Base-by-base conservation (phyloP, 257 asterid genomes). In the Solanum etuberosum region DNA sequence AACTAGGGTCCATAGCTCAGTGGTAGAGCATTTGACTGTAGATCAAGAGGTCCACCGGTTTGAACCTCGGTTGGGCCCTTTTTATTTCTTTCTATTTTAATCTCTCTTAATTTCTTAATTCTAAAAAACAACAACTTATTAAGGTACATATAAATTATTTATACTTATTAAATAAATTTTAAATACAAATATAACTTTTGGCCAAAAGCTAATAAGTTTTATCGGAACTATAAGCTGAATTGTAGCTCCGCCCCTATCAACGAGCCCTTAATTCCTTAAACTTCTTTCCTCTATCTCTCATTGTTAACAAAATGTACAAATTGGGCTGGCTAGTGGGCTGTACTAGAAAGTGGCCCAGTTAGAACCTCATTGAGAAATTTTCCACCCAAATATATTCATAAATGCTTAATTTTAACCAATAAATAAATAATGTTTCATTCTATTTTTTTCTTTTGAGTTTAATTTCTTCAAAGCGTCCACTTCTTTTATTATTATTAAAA, bases 21-120 rank as follows among this genome's bases (percentile, higher is more conserved):
- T 95, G 98, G 95, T 94, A 93, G 98, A 93, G 98, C 96, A 94
- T 91, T 94, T 92, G 89, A 88, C 91, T 89, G 93, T 91, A 91
- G 91, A 91, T 91, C 92, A 87, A 89, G 89, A 91, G 92, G 93
- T 91, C 91, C 91, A 91, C 88, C 87, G 87, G 90, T 89, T 91
- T 90, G 92, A 91, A 73, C 87, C 87, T n/a, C 88, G 90, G 87
- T 90, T 89, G 91, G 90, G 90, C 91, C 92, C 92, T 89, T 15
- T 8, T 71, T 70, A 1, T 14, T n/a, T 23, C 27, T 59, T 59
- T 8, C 1, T 23, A 4, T 9, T 59, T 59, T 59, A 6, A 59
- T 23, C 0, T 9, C 1, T 59, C 29, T 57, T 57, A 20, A 14
- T 59, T 59, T 59, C 68, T 59, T 59, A 59, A 4, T 59, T 61